These are phyloP conservation scores for Kodamaea sagamina DNA, from an alignment of 805 yeast genomes.

Conservation along the genomic window DNA sequence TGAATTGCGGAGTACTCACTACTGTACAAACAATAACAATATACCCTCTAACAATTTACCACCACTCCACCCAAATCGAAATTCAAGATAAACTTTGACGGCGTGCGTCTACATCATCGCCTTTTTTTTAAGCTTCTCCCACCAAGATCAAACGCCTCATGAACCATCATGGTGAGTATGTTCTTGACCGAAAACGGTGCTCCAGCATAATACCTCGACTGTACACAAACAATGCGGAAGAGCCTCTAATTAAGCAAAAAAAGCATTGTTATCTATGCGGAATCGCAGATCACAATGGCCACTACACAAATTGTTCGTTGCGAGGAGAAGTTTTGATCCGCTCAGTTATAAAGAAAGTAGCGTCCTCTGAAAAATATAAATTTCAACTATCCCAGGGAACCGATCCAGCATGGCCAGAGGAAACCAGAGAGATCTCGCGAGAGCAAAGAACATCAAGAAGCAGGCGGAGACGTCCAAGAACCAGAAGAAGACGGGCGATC, in stretches of 20 bases:
- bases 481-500: constrained; percentile 75
- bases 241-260: background rate
- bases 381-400: constrained; percentile 5
- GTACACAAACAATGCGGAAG: background rate
- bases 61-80: background rate
- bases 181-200: constrained; percentile 1
- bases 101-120: background rate
- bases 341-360: constrained; percentile 2
- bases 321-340: constrained; percentile 8
- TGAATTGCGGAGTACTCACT: too few relatives aligned
- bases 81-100: background rate
- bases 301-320: constrained; percentile 4
- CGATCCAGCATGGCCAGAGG: constrained; percentile 74
- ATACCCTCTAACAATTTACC: too few relatives aligned
- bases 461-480: constrained; percentile 60
- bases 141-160: constrained; percentile 1
- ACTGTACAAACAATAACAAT: too few relatives aligned
- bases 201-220: background rate
- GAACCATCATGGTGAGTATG: background rate
- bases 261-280: constrained; percentile 3
- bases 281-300: constrained; percentile 1
- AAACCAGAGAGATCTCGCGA: constrained; percentile 92
- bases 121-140: background rate
- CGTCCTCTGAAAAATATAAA: constrained; percentile 1
- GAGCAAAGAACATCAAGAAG: constrained; percentile 85